Conservation (phyloP, 257 asterid genomes). For the Nemophila menziesii region DNA sequence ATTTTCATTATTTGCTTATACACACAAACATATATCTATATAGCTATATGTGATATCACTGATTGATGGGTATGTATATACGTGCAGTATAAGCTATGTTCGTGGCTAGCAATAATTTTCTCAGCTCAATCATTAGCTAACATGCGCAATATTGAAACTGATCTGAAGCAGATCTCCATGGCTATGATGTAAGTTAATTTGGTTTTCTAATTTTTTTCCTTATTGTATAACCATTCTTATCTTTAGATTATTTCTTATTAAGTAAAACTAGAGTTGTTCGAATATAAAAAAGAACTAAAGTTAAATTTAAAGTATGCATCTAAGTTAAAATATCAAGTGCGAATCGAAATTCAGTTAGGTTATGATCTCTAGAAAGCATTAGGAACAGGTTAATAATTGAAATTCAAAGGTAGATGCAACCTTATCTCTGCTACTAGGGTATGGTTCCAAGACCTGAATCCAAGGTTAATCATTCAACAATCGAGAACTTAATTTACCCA, state of each 20-base stretch:
- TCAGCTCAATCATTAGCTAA: conserved; percentile 83
- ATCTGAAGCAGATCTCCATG: conserved; percentile 98
- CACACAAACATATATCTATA: background rate
- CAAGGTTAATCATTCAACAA: too few relatives aligned
- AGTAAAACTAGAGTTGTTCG: too few relatives aligned
- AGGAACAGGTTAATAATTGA: background rate
- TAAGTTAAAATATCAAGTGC: background rate
- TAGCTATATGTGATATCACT: background rate
- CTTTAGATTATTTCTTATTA: background rate
- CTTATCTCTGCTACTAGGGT: too few relatives aligned
- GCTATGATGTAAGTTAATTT: conserved; percentile 76
- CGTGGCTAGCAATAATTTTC: conserved; percentile 90
- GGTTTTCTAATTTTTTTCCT: background rate
- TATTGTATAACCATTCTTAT: too few relatives aligned
- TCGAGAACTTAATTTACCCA: too few relatives aligned
- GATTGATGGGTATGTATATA: background rate
- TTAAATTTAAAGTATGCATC: too few relatives aligned
- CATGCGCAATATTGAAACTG: conserved; percentile 85
- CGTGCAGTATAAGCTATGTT: conserved; percentile 72
- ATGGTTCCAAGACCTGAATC: too few relatives aligned
- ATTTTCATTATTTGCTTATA: background rate
- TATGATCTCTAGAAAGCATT: background rate
- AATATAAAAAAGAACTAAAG: too few relatives aligned
- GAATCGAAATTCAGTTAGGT: background rate
- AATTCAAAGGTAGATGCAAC: too few relatives aligned